Percentiles rank a stretch among this genome's conserved stretches.
Conservation (phyloP, 441 rosid genomes). For the Eutrema salsugineum region DNA sequence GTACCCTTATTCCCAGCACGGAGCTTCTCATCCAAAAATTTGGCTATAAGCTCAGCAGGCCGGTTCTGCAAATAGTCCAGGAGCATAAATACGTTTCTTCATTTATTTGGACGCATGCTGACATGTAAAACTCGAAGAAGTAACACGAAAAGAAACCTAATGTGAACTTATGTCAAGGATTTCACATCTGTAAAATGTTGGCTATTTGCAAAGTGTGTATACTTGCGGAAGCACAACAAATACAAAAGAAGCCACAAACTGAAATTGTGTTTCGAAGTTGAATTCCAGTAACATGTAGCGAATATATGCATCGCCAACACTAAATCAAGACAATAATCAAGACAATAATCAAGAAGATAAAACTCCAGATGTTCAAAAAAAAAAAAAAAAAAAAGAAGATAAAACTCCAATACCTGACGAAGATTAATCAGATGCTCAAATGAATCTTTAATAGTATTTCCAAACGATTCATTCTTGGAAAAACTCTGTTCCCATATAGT, state of each 20-base stretch:
- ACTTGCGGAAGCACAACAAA: neutral
- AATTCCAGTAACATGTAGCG: neutral
- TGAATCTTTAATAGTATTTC: conserved; percentile 78
- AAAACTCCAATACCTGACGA: conserved; percentile 62
- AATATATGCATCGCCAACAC: neutral
- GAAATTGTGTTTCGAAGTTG: neutral
- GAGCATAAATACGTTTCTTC: conserved; percentile 18
- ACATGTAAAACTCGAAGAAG: neutral
- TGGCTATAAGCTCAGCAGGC: conserved; percentile 89
- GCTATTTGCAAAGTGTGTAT: neutral
- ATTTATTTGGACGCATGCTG: neutral
- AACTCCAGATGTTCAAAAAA: conserved; percentile 59
- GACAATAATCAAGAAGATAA: neutral
- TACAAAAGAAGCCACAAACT: neutral
- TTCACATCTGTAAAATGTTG: neutral
- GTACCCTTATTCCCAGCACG: conserved; percentile 97
- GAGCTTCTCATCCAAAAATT: conserved; percentile 92
- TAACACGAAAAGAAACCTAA: neutral
- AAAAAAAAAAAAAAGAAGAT: too few relatives aligned
- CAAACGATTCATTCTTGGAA: conserved; percentile 74
- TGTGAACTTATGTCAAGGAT: neutral
- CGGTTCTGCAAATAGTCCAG: conserved; percentile 56
- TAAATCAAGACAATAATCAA: neutral
- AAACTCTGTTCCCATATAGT: conserved; percentile 82
- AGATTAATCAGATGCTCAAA: conserved; percentile 87